Base-by-base conservation (phyloP, 495 filamentous ascomycete species). In the Neurospora sublineolata region DNA sequence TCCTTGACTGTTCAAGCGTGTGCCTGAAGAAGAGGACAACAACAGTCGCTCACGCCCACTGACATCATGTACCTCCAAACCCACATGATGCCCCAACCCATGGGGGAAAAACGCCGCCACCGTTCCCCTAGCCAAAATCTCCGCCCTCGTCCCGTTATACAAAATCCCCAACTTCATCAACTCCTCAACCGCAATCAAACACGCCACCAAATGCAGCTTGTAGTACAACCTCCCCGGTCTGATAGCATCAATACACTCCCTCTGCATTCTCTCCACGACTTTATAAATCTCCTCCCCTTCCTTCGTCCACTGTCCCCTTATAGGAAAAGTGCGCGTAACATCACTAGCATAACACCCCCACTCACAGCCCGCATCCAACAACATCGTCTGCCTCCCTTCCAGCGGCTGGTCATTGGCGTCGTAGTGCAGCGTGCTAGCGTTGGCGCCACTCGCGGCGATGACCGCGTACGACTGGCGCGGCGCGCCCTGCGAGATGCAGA, bases 271-370 rank as follows among this genome's bases (percentile, higher is more conserved):
- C 75, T 92, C 86, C 20, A 98, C 94, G 11, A 94, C 76, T 5
- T 83, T 82, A 79, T 98, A 93, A 68, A 97, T 89, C 41, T 86
- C 84, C 68, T 84, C 84, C 3, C 87, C 87, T 76, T 95, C 89
- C 69, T 82, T 83, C 1, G 88, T 86, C 86, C 90, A 94, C 1
- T 82, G 78, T 2, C 87, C 89, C 30, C 81, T 83, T 20, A 97
- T 79, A 0, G 94, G 94, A 75, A 97, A 89, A 3, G 94, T 97
- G 6, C 94, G 87, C 0, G 94, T 98, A 41, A 98, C 87, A 75
- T 97, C 94, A 69, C 88, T 89, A n/a, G 93, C 93, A 77, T 98
- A 98, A 79, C 91, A 93, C 14, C 89, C 80, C 86, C 87, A 96
- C 78, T 97, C 94, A 40, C 88, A 87, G 7, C 92, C 94, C 1